Conservation (phyloP, 306 rosid species). For the Vigna hirtella region DNA sequence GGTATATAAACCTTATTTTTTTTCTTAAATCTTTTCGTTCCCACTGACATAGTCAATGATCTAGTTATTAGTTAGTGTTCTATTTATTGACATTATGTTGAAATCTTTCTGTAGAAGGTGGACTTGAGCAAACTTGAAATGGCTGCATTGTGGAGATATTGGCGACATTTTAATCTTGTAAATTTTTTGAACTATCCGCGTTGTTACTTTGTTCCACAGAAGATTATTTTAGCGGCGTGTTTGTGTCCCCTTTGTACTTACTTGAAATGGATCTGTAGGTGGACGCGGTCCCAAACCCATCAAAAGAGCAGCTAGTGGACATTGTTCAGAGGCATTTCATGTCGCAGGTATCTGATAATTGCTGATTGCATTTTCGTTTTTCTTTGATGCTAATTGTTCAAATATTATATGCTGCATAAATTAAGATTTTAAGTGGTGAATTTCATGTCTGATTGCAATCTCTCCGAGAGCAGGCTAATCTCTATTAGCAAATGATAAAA, state of each 20-base stretch:
- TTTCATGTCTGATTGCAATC: slow-evolving; percentile 13
- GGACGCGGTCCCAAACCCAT: slow-evolving; percentile 90
- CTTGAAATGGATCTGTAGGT: slow-evolving; percentile 57
- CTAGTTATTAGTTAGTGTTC: slow-evolving; percentile 42
- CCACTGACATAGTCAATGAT: slow-evolving; percentile 26
- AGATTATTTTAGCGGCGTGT: slow-evolving; percentile 9
- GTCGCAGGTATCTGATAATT: slow-evolving; percentile 77
- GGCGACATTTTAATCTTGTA: slow-evolving; percentile 97
- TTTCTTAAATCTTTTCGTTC: slow-evolving; percentile 26
- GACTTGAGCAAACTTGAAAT: slow-evolving; percentile 92
- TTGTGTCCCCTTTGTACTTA: slow-evolving; percentile 3
- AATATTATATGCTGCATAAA: background rate
- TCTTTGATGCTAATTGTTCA: background rate
- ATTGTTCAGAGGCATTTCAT: slow-evolving; percentile 98
- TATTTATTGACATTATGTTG: background rate
- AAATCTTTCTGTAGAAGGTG: slow-evolving; percentile 66
- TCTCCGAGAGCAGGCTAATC: background rate
- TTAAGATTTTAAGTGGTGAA: slow-evolving; percentile 6
- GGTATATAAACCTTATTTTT: slow-evolving; percentile 56
- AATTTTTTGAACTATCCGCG: slow-evolving; percentile 38
- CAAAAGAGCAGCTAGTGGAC: slow-evolving; percentile 91
- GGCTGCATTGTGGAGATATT: slow-evolving; percentile 97
- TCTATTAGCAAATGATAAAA: background rate
- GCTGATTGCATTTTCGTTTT: background rate
- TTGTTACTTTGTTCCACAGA: background rate